These are phyloP conservation scores for Schwanniomyces occidentalis DNA, from an alignment of 805 yeast species.

Conservation along the genomic window DNA sequence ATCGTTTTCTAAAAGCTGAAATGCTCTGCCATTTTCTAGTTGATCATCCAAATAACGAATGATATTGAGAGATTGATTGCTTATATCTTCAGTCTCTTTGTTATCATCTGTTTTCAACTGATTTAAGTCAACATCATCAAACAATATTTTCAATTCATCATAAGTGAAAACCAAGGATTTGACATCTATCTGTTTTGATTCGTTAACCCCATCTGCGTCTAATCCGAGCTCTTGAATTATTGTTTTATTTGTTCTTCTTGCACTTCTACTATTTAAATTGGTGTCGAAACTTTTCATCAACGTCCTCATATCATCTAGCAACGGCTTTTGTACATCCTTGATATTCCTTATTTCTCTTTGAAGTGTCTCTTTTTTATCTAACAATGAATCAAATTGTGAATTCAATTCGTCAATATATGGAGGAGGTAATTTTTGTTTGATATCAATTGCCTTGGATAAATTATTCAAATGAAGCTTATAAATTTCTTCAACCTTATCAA, in stretches of 20 bases:
- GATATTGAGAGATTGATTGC: constrained; percentile 10
- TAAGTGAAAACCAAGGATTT: constrained; percentile 16
- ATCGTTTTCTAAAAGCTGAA: constrained; percentile 18
- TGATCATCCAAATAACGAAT: constrained; percentile 19
- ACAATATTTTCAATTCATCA: constrained; percentile 19
- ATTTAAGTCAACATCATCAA: constrained; percentile 19
- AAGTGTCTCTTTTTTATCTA: constrained; percentile 12
- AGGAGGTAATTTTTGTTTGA: constrained; percentile 11
- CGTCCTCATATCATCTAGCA: constrained; percentile 32
- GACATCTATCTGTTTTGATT: constrained; percentile 11
- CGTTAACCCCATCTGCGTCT: constrained; percentile 8
- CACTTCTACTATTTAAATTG: constrained; percentile 14
- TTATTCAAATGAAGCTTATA: constrained; percentile 27
- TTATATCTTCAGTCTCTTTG: constrained; percentile 7
- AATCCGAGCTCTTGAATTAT: constrained; percentile 9
- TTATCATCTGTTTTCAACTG: constrained; percentile 15
- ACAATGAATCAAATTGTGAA: constrained; percentile 19
- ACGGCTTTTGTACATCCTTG: constrained; percentile 32
- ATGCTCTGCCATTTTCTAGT: constrained; percentile 20
- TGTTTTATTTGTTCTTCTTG: constrained; percentile 13
- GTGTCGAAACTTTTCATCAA: constrained; percentile 23
- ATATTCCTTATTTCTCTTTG: constrained; percentile 24
- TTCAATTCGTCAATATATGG: constrained; percentile 21
- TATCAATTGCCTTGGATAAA: constrained; percentile 19
- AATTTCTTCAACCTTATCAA: constrained; percentile 24